Conservation (phyloP, 257 asterid genomes). For the Vinca minor region DNA sequence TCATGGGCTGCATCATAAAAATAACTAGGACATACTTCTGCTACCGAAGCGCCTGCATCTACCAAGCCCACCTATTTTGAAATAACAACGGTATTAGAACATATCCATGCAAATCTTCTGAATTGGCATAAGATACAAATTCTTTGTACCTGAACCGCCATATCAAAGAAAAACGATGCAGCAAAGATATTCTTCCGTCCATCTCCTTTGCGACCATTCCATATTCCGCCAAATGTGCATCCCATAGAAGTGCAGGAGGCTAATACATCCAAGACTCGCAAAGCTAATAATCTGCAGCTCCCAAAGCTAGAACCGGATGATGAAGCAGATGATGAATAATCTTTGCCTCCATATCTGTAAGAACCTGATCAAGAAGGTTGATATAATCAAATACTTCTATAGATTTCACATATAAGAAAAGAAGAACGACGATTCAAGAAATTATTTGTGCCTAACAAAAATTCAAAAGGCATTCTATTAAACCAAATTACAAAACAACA, state of each 20-base stretch:
- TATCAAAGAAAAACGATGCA: constrained; percentile 86
- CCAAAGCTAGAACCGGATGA: constrained; percentile 63
- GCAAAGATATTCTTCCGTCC: constrained; percentile 86
- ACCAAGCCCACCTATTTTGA: constrained; percentile 60
- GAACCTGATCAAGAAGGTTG: constrained; percentile 44
- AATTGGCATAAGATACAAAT: background rate
- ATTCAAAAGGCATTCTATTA: no score
- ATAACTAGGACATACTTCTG: constrained; percentile 68
- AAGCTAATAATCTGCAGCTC: constrained; percentile 57
- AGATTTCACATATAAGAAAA: no score
- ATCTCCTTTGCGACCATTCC: constrained; percentile 98
- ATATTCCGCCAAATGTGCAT: constrained; percentile 93
- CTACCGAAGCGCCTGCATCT: constrained; percentile 55
- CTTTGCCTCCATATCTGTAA: constrained; percentile 64
- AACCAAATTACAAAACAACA: background rate
- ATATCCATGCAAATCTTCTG: no score
- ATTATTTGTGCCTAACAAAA: no score
- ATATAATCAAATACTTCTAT: no score
- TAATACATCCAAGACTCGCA: constrained; percentile 71
- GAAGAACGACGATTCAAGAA: background rate
- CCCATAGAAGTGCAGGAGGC: constrained; percentile 81
- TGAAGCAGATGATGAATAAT: constrained; percentile 43
- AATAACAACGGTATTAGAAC: background rate
- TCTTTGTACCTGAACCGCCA: constrained; percentile 79
- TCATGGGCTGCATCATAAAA: constrained; percentile 74